A percentile compares a stretch with the other conserved stretches of the same genome.
These are phyloP conservation scores for Cercospora zeina DNA, from an alignment of 2,329 filamentous ascomycete species.

Conservation along the genomic window DNA sequence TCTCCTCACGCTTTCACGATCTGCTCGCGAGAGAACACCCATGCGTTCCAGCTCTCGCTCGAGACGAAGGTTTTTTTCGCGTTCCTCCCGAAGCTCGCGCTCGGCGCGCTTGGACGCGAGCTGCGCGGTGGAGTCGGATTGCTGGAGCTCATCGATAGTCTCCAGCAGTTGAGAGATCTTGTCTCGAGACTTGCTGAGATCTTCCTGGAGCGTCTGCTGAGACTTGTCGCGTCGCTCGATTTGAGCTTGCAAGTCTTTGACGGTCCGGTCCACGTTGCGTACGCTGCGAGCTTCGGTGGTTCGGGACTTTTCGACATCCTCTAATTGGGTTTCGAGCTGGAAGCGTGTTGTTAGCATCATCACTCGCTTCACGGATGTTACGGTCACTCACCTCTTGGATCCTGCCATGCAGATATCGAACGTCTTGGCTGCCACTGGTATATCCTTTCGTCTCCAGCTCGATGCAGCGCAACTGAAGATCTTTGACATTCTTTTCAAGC, in stretches of 20 bases:
- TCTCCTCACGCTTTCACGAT: conserved; percentile 51
- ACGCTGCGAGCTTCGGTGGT: conserved; percentile 81
- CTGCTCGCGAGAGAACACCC: conserved; percentile 68
- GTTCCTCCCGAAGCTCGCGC: conserved; percentile 84
- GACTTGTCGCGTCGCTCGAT: conserved; percentile 92
- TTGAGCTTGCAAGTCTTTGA: conserved; percentile 89
- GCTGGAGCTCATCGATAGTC: conserved; percentile 91
- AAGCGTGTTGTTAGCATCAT: conserved; percentile 28
- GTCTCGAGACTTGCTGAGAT: conserved; percentile 81
- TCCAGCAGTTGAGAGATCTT: conserved; percentile 85
- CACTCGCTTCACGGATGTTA: neutral
- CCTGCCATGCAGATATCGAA: conserved; percentile 89
- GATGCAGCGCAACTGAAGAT: conserved; percentile 83
- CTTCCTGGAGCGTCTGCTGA: conserved; percentile 74
- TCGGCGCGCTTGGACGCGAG: conserved; percentile 82
- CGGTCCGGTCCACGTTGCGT: conserved; percentile 88
- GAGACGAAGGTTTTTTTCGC: conserved; percentile 75
- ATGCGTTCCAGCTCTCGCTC: conserved; percentile 75
- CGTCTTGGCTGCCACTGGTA: conserved; percentile 89
- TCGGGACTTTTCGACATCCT: conserved; percentile 76
- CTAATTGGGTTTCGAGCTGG: conserved; percentile 64
- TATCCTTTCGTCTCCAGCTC: conserved; percentile 97
- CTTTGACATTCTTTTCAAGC: conserved; percentile 86
- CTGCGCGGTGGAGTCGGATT: conserved; percentile 78
- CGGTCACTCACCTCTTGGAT: conserved; percentile 79